Evolutionary conservation across 2,329 filamentous ascomycete genomes (phyloP).

Genomic region (Zymoseptoria passerinii): DNA sequence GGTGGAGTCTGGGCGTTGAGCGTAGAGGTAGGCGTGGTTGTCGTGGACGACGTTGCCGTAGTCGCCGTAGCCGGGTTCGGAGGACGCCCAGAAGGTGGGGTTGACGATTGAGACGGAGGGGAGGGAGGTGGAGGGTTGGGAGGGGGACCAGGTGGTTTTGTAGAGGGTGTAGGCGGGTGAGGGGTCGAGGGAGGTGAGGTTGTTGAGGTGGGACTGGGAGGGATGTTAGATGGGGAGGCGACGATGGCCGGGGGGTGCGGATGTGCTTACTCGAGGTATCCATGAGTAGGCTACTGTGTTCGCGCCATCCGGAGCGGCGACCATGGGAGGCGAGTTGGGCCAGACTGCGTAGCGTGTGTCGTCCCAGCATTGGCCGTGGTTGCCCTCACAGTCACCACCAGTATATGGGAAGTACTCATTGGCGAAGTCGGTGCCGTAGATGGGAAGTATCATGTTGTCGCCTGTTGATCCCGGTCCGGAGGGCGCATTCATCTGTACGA

Average conservation of each 20-base stretch:
- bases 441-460: constrained; percentile 13
- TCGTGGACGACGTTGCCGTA: constrained; percentile 16
- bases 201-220: constrained; percentile 10
- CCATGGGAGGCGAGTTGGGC: constrained; percentile 17
- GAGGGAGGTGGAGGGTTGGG: constrained; percentile 9
- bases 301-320: constrained; percentile 3
- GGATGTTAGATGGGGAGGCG: constrained; percentile 8
- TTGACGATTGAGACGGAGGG: constrained; percentile 11
- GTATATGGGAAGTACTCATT: not conserved
- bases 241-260: constrained; percentile 4
- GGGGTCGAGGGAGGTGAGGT: constrained; percentile 8
- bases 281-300: constrained; percentile 17
- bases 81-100: constrained; percentile 12
- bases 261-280: constrained; percentile 13
- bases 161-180: constrained; percentile 14
- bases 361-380: constrained; percentile 10
- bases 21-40: constrained; percentile 19
- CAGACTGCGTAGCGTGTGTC: constrained; percentile 18
- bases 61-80: constrained; percentile 15
- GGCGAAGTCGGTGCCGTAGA: constrained; percentile 13
- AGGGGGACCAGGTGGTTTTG: constrained; percentile 9
- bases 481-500: constrained; percentile 1
- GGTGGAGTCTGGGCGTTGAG: constrained; percentile 5
- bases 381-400: not conserved
- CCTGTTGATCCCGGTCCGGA: constrained; percentile 13